These are phyloP conservation scores for Discostella pseudostelligera DNA, from an alignment of 108 stramenopile genomes.

Conservation along the genomic window DNA sequence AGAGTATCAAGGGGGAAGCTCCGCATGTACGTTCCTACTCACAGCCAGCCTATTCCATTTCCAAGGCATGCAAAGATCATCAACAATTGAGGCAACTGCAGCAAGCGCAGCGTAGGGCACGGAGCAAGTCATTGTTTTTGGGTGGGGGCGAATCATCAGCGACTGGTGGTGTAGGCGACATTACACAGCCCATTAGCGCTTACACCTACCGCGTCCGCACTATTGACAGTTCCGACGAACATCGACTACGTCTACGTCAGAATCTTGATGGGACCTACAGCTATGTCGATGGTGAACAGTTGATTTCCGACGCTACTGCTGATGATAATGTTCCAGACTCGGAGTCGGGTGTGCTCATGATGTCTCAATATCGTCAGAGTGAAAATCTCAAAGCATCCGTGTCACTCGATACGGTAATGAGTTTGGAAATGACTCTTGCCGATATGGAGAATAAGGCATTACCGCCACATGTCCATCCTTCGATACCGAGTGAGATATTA, in stretches of 20 bases:
- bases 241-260: constrained; percentile 36
- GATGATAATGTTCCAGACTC: not conserved
- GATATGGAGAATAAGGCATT: constrained; percentile 17
- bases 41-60: constrained; percentile 2
- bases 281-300: constrained; percentile 19
- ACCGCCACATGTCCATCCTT: constrained; percentile 27
- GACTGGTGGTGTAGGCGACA: not conserved
- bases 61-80: not conserved
- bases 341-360: not conserved
- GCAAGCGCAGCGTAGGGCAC: not conserved
- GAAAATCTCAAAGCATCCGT: constrained; percentile 7
- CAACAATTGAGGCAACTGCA: not conserved
- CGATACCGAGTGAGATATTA: constrained; percentile 29
- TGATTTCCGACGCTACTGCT: not conserved
- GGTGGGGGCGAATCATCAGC: not conserved
- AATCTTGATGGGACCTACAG: constrained; percentile 47
- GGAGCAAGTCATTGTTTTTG: not conserved
- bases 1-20: not conserved
- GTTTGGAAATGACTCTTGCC: constrained; percentile 19
- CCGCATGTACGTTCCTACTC: constrained; percentile 3
- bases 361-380: not conserved
- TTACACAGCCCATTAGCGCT: constrained; percentile 13
- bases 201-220: constrained; percentile 43
- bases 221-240: constrained; percentile 17
- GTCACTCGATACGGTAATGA: constrained; percentile 13